Evolutionary conservation across 441 rosid species (phyloP).

Genomic region (Aquilaria agallochum): DNA sequence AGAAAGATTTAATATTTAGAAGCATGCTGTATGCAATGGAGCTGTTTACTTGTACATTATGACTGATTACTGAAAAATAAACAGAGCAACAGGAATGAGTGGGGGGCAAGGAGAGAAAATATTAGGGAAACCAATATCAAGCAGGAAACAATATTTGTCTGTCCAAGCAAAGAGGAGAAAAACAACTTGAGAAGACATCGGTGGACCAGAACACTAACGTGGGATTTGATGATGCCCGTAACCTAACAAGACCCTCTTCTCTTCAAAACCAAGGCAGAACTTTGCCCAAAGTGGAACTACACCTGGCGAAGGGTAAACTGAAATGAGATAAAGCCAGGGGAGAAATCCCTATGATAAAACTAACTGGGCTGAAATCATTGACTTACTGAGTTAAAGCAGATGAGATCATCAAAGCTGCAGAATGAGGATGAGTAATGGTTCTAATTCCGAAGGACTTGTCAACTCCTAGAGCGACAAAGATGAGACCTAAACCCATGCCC

Average conservation of each 20-base stretch:
- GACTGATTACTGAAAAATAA: too few relatives aligned
- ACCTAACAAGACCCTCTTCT: constrained; percentile 22
- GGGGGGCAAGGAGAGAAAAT: neutral
- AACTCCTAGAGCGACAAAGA: constrained; percentile 46
- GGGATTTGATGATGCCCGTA: constrained; percentile 12
- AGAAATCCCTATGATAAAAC: constrained; percentile 41
- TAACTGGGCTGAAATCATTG: constrained; percentile 32
- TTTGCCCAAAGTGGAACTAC: constrained; percentile 19
- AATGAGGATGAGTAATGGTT: constrained; percentile 39
- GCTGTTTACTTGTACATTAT: too few relatives aligned
- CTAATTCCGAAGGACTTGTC: constrained; percentile 48
- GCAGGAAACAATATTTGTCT: neutral
- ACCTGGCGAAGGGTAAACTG: constrained; percentile 26
- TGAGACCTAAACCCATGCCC: constrained; percentile 46
- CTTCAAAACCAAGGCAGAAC: constrained; percentile 18
- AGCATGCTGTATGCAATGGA: too few relatives aligned
- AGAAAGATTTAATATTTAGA: too few relatives aligned
- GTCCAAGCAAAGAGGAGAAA: neutral
- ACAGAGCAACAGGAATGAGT: neutral
- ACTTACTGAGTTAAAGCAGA: constrained; percentile 51
- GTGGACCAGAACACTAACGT: neutral
- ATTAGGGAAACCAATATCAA: constrained; percentile 8
- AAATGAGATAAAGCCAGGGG: constrained; percentile 25
- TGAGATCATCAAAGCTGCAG: constrained; percentile 48
- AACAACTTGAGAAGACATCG: neutral